phyloP scores from a whole-genome alignment of 2,329 filamentous ascomycete genomes.

The Seiridium cupressi region DNA sequence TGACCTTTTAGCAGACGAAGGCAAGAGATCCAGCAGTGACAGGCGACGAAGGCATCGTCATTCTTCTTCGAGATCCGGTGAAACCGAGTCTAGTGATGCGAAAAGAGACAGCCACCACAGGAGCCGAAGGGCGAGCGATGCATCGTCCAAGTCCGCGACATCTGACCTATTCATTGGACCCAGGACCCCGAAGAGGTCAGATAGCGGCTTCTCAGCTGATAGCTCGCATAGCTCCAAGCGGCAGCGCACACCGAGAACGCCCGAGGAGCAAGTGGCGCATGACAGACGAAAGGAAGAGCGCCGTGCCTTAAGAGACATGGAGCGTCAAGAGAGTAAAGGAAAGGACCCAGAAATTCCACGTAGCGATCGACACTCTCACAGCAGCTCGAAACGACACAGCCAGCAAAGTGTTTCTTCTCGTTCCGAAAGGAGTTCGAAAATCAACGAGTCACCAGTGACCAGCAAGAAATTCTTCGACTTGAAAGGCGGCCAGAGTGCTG shows the following conservation, averaged over 20 bases:
- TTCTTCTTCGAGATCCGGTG: slow-evolving; percentile 1
- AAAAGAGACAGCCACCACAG: slow-evolving; percentile 2
- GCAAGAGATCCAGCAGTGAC: slow-evolving; percentile 8
- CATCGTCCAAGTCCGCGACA: slow-evolving; percentile 6
- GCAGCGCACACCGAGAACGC: slow-evolving; percentile 1
- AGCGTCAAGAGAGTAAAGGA: slow-evolving; percentile 2
- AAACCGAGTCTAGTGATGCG: not conserved
- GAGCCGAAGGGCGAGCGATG: slow-evolving; percentile 7
- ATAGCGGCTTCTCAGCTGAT: slow-evolving; percentile 6
- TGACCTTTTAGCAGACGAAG: slow-evolving; percentile 13
- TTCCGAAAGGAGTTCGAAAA: not conserved
- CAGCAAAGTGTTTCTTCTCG: slow-evolving; percentile 3
- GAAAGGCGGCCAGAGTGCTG: slow-evolving; percentile 1
- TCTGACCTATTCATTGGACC: slow-evolving; percentile 7
- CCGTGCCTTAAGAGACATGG: slow-evolving; percentile 4
- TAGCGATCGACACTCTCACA: slow-evolving; percentile 7
- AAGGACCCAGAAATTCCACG: slow-evolving; percentile 8
- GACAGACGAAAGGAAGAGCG: slow-evolving; percentile 7
- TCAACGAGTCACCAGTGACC: not conserved
- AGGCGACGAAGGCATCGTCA: slow-evolving; percentile 4
- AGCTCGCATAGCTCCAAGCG: not conserved
- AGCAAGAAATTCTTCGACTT: slow-evolving; percentile 10
- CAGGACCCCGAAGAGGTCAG: slow-evolving; percentile 1
- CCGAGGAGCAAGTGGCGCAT: slow-evolving; percentile 9
- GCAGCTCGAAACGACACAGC: slow-evolving; percentile 7